Evolutionary conservation across 768 basidiomycete species (phyloP).

Genomic region (Nidularia pulvinata): DNA sequence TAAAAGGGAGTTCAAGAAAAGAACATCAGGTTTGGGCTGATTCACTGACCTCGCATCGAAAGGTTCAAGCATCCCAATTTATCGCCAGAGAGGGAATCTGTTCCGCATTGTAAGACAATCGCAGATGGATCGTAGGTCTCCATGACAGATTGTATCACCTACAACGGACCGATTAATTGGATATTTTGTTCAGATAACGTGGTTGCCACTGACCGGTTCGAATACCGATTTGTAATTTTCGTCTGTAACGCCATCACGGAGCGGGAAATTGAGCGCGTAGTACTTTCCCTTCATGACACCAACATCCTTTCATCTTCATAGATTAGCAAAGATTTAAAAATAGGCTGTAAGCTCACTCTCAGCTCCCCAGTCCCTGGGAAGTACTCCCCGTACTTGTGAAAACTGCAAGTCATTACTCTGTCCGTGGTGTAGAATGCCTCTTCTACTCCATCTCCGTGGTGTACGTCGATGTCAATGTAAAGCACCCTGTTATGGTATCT

Average conservation of each 20-base stretch:
- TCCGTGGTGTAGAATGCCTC: slow-evolving; percentile 99
- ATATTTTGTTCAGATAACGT: no score
- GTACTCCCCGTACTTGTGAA: slow-evolving; percentile 99
- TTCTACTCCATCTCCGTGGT: slow-evolving; percentile 99
- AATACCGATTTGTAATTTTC: slow-evolving; percentile 95
- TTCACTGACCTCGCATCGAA: slow-evolving; percentile 80
- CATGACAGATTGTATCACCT: slow-evolving; percentile 96
- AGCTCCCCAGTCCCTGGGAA: slow-evolving; percentile 99
- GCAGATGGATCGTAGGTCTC: slow-evolving; percentile 93
- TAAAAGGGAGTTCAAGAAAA: slow-evolving; percentile 19
- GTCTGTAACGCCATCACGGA: slow-evolving; percentile 94
- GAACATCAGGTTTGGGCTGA: background rate
- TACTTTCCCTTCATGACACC: slow-evolving; percentile 95
- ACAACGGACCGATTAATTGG: background rate
- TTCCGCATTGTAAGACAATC: slow-evolving; percentile 96
- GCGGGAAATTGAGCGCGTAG: slow-evolving; percentile 92
- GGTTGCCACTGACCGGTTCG: slow-evolving; percentile 83
- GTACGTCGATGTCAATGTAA: slow-evolving; percentile 98
- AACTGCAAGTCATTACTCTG: slow-evolving; percentile 97
- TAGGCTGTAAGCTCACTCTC: slow-evolving; percentile 49
- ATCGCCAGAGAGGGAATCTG: slow-evolving; percentile 96
- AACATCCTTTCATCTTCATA: slow-evolving; percentile 60
- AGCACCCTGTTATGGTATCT: slow-evolving; percentile 94
- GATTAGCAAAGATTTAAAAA: background rate
- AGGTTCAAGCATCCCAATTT: slow-evolving; percentile 95